These are phyloP conservation scores for Phellinidium pouzarii DNA, from an alignment of 1,284 basidiomycete species.

Conservation along the genomic window DNA sequence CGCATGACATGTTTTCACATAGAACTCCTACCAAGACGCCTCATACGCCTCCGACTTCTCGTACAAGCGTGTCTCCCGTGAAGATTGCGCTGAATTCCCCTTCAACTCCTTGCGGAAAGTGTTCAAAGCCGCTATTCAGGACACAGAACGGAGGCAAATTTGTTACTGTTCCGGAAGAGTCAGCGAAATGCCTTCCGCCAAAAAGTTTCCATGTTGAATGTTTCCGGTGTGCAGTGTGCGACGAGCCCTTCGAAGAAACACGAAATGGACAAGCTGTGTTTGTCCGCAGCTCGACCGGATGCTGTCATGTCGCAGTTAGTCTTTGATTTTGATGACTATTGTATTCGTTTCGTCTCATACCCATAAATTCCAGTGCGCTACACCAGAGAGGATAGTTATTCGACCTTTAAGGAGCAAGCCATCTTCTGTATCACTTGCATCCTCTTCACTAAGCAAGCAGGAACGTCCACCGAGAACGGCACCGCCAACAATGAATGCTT, in stretches of 20 bases:
- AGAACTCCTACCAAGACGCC: conserved; percentile 12
- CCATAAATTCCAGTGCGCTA: conserved; percentile 44
- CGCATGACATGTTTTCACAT: conserved; percentile 22
- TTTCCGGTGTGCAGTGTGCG: conserved; percentile 64
- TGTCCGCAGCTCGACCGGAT: conserved; percentile 55
- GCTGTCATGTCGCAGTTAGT: conserved; percentile 64
- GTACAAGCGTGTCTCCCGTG: conserved; percentile 21
- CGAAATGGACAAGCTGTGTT: conserved; percentile 58
- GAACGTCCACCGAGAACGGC: conserved; percentile 11
- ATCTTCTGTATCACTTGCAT: conserved; percentile 1
- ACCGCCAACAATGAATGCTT: conserved; percentile 28
- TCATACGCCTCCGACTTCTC: neutral
- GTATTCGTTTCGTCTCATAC: conserved; percentile 8
- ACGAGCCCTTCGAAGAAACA: conserved; percentile 53
- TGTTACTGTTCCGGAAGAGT: conserved; percentile 59
- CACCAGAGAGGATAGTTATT: conserved; percentile 19
- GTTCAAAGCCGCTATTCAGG: conserved; percentile 50
- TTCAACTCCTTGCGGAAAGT: conserved; percentile 42
- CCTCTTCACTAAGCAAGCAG: conserved; percentile 11
- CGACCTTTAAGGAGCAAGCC: conserved; percentile 14
- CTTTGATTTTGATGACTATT: neutral
- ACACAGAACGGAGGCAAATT: conserved; percentile 49
- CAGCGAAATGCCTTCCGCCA: conserved; percentile 34
- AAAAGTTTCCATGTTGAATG: conserved; percentile 66
- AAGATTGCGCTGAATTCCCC: conserved; percentile 24